These are phyloP conservation scores for Colletotrichum kahawae DNA, from an alignment of 2,329 filamentous ascomycete genomes.

Conservation along the genomic window DNA sequence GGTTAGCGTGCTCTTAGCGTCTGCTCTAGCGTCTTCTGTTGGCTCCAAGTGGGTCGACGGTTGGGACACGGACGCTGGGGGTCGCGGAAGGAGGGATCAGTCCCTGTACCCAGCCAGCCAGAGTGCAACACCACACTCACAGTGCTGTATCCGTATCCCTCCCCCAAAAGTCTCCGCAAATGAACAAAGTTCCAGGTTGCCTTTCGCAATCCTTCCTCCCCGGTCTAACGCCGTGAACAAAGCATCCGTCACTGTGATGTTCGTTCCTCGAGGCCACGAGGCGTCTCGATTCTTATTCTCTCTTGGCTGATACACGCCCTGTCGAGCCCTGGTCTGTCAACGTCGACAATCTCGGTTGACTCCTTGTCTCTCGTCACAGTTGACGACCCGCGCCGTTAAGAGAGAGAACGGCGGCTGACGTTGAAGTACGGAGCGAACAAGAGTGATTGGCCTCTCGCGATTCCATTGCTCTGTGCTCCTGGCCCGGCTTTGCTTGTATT, in stretches of 20 bases:
- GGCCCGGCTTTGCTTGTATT: neutral
- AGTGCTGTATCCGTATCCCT: neutral
- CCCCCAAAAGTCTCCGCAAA: neutral
- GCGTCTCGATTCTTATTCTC: neutral
- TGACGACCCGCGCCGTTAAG: neutral
- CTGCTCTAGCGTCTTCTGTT: neutral
- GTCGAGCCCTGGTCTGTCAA: neutral
- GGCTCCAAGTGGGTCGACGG: constrained; percentile 1
- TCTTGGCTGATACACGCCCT: neutral
- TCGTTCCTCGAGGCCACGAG: neutral
- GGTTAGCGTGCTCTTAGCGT: neutral
- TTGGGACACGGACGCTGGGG: neutral
- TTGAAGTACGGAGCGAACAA: neutral
- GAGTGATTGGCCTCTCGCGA: neutral
- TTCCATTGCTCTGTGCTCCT: neutral
- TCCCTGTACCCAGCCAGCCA: neutral
- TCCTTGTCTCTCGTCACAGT: neutral
- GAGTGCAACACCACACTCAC: neutral
- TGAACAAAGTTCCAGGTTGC: neutral
- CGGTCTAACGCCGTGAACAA: neutral
- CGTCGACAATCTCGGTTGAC: neutral
- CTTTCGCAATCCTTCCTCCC: neutral
- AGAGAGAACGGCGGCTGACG: neutral
- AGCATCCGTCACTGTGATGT: neutral
- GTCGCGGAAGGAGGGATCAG: neutral